Base-by-base conservation (phyloP, 1,284 basidiomycete genomes). In the Chiua sp. region DNA sequence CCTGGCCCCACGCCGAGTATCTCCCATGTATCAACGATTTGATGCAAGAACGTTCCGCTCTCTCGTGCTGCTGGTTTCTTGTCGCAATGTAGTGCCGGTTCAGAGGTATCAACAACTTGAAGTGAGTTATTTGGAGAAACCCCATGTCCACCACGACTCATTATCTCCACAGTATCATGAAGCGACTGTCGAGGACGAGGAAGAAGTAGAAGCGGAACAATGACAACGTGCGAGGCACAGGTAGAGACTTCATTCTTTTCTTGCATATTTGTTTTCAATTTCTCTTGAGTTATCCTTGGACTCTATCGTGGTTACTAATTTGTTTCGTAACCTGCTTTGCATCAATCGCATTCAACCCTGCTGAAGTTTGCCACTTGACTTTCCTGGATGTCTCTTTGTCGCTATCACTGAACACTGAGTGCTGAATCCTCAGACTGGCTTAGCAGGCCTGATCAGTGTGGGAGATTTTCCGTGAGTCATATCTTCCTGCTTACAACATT, bases 31-130 rank as follows among this genome's bases (percentile, higher is more conserved):
- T 33, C n/a, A n/a, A n/a, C n/a, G n/a, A n/a, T n/a, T n/a, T n/a
- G n/a, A n/a, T n/a, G n/a, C n/a, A n/a, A n/a, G n/a, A n/a, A n/a
- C n/a, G n/a, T n/a, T n/a, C n/a, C n/a, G n/a, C n/a, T n/a, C n/a
- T n/a, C n/a, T n/a, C n/a, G n/a, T n/a, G n/a, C n/a, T n/a, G n/a
- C n/a, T n/a, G n/a, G n/a, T n/a, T 37, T 55, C 13, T 59, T 55
- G 20, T 57, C 35, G 44, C 15, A 10, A 16, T 55, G 18, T 18
- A 72, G 71, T 32, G 68, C 71, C 10, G 71, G 76, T n/a, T n/a
- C n/a, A n/a, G n/a, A n/a, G n/a, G 39, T 72, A 72, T 59, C 71
- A 72, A 53, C 71, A 72, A 62, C n/a, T n/a, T n/a, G n/a, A n/a
- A n/a, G 71, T 75, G 39, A 63, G 63, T 48, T 42, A 3, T 18